Percentiles rank a stretch among this genome's conserved stretches.
Evolutionary conservation across 257 asterid species (phyloP).

Genomic region (Solanum dulcamara): DNA sequence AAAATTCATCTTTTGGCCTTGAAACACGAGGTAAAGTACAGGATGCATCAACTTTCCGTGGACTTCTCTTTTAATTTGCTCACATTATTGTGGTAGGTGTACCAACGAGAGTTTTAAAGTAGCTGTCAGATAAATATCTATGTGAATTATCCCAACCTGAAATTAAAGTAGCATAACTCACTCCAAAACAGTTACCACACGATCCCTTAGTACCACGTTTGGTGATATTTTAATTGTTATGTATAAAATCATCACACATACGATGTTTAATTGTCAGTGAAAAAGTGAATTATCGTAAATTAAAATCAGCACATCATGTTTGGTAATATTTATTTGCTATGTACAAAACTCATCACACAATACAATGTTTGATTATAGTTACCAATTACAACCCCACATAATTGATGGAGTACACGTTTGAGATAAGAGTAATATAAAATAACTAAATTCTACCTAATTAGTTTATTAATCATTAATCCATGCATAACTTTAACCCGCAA

Average conservation of each 20-base stretch:
- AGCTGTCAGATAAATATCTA: not conserved
- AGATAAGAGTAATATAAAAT: not conserved
- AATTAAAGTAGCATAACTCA: too few relatives aligned
- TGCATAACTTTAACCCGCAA: rapidly evolving
- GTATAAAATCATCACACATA: too few relatives aligned
- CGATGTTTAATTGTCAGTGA: rapidly evolving
- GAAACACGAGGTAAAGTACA: not conserved
- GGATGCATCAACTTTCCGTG: not conserved
- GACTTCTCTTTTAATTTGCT: not conserved
- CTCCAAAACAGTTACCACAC: too few relatives aligned
- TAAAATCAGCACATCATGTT: not conserved
- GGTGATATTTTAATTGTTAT: too few relatives aligned
- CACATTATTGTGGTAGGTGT: not conserved
- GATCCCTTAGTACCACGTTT: too few relatives aligned
- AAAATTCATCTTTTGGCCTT: not conserved
- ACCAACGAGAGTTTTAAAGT: not conserved
- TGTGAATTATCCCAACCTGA: not conserved
- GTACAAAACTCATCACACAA: not conserved
- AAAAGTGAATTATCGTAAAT: not conserved
- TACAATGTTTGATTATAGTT: not conserved
- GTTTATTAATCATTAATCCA: not conserved
- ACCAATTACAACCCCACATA: not conserved
- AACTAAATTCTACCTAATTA: not conserved
- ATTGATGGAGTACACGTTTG: not conserved
- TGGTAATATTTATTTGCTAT: not conserved